Conservation (phyloP, 75 land plant species). For the Azolla pinnata region DNA sequence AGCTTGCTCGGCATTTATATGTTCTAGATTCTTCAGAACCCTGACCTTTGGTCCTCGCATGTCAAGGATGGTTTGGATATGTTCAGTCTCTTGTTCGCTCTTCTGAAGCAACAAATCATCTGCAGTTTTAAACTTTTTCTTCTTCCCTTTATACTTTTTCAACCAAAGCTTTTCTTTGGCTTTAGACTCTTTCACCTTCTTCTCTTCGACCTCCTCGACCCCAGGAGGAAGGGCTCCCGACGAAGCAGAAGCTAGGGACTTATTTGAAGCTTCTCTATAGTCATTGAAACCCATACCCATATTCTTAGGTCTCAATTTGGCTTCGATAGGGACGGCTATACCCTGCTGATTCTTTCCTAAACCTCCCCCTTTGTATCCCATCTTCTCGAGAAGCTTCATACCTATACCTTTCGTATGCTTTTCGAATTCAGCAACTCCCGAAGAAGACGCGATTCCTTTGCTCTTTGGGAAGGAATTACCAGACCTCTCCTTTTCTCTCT, state of each 20-base stretch:
- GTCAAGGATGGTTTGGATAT: slow-evolving; percentile 73
- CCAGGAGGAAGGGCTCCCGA: slow-evolving; percentile 18
- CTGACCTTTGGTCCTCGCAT: slow-evolving; percentile 93
- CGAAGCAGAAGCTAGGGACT: background rate
- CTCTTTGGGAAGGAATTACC: slow-evolving; percentile 12
- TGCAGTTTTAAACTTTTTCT: slow-evolving; percentile 43
- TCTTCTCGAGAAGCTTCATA: slow-evolving; percentile 69
- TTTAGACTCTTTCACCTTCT: slow-evolving; percentile 14
- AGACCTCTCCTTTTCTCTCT: slow-evolving; percentile 27
- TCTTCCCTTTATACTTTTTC: slow-evolving; percentile 40
- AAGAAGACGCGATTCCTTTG: slow-evolving; percentile 3
- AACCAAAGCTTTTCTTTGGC: slow-evolving; percentile 67
- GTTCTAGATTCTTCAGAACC: slow-evolving; percentile 70
- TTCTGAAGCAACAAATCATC: slow-evolving; percentile 66
- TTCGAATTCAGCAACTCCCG: slow-evolving; percentile 56
- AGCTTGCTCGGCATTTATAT: slow-evolving; percentile 73
- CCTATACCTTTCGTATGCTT: slow-evolving; percentile 86
- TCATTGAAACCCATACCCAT: slow-evolving; percentile 98
- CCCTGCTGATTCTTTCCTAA: slow-evolving; percentile 91
- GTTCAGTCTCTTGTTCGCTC: slow-evolving; percentile 52
- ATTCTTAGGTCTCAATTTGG: slow-evolving; percentile 71
- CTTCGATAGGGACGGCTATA: slow-evolving; percentile 74
- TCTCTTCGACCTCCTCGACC: slow-evolving; percentile 37
- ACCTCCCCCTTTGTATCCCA: slow-evolving; percentile 90
- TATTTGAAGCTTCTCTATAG: slow-evolving; percentile 52